Evolutionary conservation across 1,139 yeast species (phyloP), one percentile per base, ranked within the genome.

Genomic region (Hemisphaericaspora xylofermentans): DNA sequence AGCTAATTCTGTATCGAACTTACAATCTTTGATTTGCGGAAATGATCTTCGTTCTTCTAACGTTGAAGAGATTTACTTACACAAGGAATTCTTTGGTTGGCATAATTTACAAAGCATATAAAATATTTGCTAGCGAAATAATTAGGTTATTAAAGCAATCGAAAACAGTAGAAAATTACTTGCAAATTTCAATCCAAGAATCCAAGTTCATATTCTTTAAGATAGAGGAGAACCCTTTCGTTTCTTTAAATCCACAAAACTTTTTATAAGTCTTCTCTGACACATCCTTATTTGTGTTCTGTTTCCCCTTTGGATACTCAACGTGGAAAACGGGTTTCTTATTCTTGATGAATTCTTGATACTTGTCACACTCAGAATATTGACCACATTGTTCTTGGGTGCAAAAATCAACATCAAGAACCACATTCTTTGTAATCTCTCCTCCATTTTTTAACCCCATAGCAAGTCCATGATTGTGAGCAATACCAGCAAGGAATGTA

Each of bases 11-110:
- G 75, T 70, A 4, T 73, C 85, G 1, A 45, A 51, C 4, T 51
- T 67, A 30, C 76, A 71, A 46, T 44, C 60, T 2, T 43, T 57
- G 37, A 52, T 71, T 2, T 61, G 69, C 46, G 66, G 65, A 44
- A 56, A 55, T 36, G 70, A 63, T 42, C 31, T 52, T n/a, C 42
- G 50, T 34, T 48, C 43, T 8, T 46, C 53, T 3, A 54, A 64
- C 10, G 64, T 70, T 4, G 72, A 71, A 35, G 86, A 81, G 53
- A 64, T 81, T 9, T 78, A 66, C 48, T 58, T 81, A 36, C 85
- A 81, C 48, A 76, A 82, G 0, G 86, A 81, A 50, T 58, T 73
- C 25, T 81, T 78, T 56, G 81, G 81, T 0, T 80, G 83, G 84
- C 79, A 50, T 19, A 13, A 3, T n/a, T n/a, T n/a, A n/a, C n/a